Evolutionary conservation across 2,329 filamentous ascomycete species (phyloP).

Genomic region (Nemania abortiva): DNA sequence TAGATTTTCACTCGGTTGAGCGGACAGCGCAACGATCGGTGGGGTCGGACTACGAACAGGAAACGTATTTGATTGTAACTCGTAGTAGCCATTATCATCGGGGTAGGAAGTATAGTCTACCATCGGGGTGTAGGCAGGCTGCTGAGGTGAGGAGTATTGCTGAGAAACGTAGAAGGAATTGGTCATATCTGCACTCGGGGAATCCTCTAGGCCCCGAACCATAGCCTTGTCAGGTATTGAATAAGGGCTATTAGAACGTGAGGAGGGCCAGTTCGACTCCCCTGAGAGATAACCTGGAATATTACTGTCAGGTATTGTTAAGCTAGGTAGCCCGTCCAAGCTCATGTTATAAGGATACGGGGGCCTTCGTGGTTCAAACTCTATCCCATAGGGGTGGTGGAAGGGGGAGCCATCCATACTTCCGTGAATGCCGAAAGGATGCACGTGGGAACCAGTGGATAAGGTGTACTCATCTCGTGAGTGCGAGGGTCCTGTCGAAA

Average conservation of each 20-base stretch:
- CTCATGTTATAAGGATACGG: slow-evolving; percentile 45
- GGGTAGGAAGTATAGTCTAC: slow-evolving; percentile 55
- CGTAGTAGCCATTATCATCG: slow-evolving; percentile 53
- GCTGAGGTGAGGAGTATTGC: slow-evolving; percentile 50
- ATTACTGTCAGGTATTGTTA: slow-evolving; percentile 51
- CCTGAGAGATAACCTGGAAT: slow-evolving; percentile 51
- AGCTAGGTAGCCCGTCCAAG: slow-evolving; percentile 48
- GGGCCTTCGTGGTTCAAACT: slow-evolving; percentile 49
- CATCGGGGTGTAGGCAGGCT: slow-evolving; percentile 50
- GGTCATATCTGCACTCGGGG: slow-evolving; percentile 42
- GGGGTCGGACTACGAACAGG: slow-evolving; percentile 65
- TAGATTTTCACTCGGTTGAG: slow-evolving; percentile 63
- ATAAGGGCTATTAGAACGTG: slow-evolving; percentile 61
- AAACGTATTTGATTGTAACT: slow-evolving; percentile 53
- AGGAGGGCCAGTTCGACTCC: slow-evolving; percentile 60
- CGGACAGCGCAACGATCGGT: slow-evolving; percentile 57
- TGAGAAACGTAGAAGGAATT: slow-evolving; percentile 45
- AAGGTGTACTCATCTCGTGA: slow-evolving; percentile 41
- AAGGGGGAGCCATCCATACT: slow-evolving; percentile 45
- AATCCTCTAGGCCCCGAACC: slow-evolving; percentile 39
- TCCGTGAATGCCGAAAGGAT: slow-evolving; percentile 44
- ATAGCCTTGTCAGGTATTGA: slow-evolving; percentile 55
- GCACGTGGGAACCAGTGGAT: slow-evolving; percentile 36
- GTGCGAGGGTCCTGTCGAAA: slow-evolving; percentile 27
- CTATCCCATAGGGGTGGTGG: slow-evolving; percentile 42